Conservation (phyloP, 2,329 filamentous ascomycete genomes). For the Fusarium tupiense region DNA sequence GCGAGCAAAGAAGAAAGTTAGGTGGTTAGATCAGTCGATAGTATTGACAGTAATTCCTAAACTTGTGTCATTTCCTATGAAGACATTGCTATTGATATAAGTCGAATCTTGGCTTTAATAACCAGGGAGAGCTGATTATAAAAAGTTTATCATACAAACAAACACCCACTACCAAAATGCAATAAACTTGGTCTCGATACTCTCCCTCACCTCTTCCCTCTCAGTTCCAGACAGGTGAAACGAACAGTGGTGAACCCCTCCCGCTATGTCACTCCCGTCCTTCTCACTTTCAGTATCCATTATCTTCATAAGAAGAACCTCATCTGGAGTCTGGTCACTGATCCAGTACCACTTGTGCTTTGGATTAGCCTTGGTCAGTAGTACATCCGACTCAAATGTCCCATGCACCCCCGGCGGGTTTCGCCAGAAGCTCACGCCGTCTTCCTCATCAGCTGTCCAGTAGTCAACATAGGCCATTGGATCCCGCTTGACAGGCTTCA, state of each 20-base stretch:
- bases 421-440: background rate
- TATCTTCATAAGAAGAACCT: background rate
- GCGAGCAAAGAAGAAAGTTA: background rate
- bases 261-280: background rate
- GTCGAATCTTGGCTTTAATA: no score
- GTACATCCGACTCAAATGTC: background rate
- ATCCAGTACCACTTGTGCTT: background rate
- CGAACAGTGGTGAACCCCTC: background rate
- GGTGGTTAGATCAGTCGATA: no score
- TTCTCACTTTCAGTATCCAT: background rate
- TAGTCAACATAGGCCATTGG: background rate
- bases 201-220: background rate
- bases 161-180: background rate
- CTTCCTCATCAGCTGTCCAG: background rate
- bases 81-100: no score
- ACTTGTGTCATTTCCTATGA: rapidly evolving
- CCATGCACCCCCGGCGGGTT: background rate
- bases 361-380: background rate
- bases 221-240: background rate
- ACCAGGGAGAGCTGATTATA: no score
- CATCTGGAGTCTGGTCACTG: background rate
- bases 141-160: no score
- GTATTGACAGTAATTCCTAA: background rate
- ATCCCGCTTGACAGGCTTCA: background rate
- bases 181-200: background rate